Base-by-base conservation (phyloP, 345 rosid genomes). In the Diplotaxis tenuifolia region DNA sequence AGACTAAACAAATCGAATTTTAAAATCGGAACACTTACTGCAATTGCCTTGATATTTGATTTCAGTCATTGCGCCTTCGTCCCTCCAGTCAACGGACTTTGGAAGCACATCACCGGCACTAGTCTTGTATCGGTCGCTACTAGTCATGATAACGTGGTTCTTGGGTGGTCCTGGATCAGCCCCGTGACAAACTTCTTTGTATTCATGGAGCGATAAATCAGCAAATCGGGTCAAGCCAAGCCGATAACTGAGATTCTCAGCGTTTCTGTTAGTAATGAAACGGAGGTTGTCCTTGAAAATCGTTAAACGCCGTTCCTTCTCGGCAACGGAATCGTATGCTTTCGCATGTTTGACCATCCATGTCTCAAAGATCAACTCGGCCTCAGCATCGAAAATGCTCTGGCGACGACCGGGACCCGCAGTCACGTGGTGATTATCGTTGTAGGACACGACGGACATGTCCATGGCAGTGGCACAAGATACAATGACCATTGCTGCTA, bases 31-130 rank as follows among this genome's bases (percentile, higher is more conserved):
- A 49, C 0, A 65, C 84, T 71, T 86, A 84, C 95, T 91, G 47
- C 96, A 90, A 2, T 81, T 76, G 57, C 96, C 96, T 80, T 88
- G 98, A 82, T 88, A 86, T 83, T 93, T 93, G 59, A 93, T 81
- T 1, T 84, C 67, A 38, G 93, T 77, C 12, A 90, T 91, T 9
- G 89, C 95, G 2, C 96, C 91, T 74, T 87, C 83, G 72, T 79
- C 82, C 65, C 98, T 90, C 98, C 98, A 93, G 58, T 90, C 96
- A 5, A 90, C 82, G 0, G 93, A 81, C 75, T 83, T 80, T 15
- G 93, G 98, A 73, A 85, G 69, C 32, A 77, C 81, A 54, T 57
- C 71, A 3, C 81, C 83, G 70, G 58, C 82, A 71, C 65, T 49
- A 67, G 40, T 28, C 54, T 31, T 57, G 73, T 75, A 86, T 34